Base-by-base conservation (phyloP, 169 alveolate species). In the Cryptosporidium tyzzeri region DNA sequence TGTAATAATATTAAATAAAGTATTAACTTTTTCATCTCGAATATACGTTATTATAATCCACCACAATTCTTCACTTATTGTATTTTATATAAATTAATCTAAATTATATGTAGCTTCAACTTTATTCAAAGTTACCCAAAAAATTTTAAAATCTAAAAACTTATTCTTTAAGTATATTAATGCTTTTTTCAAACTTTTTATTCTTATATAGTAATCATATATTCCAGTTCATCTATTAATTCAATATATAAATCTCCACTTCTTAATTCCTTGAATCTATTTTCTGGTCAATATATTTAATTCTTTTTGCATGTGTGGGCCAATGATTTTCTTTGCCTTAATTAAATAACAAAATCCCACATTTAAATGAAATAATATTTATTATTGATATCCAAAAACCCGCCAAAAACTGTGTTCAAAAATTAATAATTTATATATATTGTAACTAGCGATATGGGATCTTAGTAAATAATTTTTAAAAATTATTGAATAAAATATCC, bases 221-320 rank as follows among this genome's bases (percentile, higher is more conserved):
- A 55, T 26, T 55, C 67, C 21, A 23, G 18, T 21, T 23, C 67
- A 55, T 55, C 35, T 55, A 55, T 55, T 26, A 55, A 1, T 26
- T 26, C 35, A 55, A 55, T 2, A 48, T 48, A 48, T 14, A 48
- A 14, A 48, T 1, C 55, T 14, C 55, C 10, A 14, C 55, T 48
- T 48, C 55, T 48, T 48, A 14, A 48, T 48, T 16, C 21, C 55
- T 14, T 48, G 12, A 48, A 48, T 48, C 16, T 48, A 48, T 48
- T 48, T 48, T 48, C 55, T 12, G 21, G 55, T 14, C 55, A 55
- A 55, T 55, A 55, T 5, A 23, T 55, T 23, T 55, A 23, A 16
- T 55, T 10, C 67, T 55, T 55, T 23, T 55, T 55, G 67, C 67
- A 55, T 55, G 67, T 53, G 65, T 55, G 67, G 16, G 39, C 67